Conservation (phyloP, 2,329 filamentous ascomycete genomes). For the Colletotrichum chlorophyti region DNA sequence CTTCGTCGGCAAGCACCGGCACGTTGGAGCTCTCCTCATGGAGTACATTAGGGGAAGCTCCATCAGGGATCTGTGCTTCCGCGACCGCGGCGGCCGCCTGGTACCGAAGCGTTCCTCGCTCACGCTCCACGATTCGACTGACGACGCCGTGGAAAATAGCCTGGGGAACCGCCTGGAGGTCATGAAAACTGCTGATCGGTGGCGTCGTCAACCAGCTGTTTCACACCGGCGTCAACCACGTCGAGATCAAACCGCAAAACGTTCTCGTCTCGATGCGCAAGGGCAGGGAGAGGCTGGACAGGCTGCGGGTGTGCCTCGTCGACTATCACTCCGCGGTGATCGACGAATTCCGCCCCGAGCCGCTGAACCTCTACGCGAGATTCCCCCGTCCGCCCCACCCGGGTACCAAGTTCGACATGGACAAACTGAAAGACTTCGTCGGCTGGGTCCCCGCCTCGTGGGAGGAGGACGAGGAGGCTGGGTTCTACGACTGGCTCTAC, state of each 20-base stretch:
- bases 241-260: neutral
- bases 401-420: too few relatives aligned
- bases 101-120: neutral
- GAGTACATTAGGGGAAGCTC: neutral
- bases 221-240: neutral
- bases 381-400: neutral
- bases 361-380: conserved; percentile 41
- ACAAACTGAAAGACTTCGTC: too few relatives aligned
- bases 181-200: neutral
- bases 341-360: conserved; percentile 61
- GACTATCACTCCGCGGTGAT: conserved; percentile 54
- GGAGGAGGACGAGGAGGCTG: too few relatives aligned
- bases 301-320: conserved; percentile 33
- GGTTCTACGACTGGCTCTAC: too few relatives aligned
- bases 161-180: neutral
- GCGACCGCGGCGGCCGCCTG: neutral
- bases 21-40: neutral
- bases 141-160: neutral
- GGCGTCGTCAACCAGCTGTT: neutral
- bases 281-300: neutral
- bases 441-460: too few relatives aligned
- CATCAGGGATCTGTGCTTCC: neutral
- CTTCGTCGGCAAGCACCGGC: neutral
- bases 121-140: neutral
- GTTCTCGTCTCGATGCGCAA: neutral